phyloP scores from a whole-genome alignment of 208 protist species.

The Acanthamoeba sp. region DNA sequence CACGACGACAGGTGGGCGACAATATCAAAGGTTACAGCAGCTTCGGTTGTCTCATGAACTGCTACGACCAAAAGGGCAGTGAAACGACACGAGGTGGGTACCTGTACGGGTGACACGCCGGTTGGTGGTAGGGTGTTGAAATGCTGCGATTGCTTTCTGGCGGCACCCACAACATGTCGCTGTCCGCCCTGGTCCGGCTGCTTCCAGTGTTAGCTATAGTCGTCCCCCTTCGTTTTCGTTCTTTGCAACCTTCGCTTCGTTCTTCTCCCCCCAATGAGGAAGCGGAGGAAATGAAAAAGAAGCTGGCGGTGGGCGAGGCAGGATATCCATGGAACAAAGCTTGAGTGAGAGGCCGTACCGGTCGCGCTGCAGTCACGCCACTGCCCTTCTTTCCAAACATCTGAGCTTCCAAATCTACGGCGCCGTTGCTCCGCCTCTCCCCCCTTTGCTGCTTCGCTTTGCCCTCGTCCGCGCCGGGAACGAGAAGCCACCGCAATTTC shows the following conservation, averaged over 20 bases:
- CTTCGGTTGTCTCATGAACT: not conserved
- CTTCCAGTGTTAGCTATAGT: no score
- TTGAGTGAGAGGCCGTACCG: not conserved
- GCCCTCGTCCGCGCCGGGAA: no score
- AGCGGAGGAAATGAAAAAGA: no score
- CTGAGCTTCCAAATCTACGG: not conserved
- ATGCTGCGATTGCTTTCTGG: not conserved
- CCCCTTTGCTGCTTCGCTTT: no score
- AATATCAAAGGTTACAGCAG: not conserved
- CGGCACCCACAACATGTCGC: not conserved
- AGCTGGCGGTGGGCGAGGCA: no score
- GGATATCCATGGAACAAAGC: no score
- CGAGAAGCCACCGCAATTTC: no score
- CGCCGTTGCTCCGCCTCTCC: not conserved
- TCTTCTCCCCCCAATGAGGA: no score
- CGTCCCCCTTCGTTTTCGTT: no score
- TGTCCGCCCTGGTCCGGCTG: not conserved
- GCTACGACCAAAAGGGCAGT: not conserved
- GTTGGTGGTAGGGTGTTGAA: not conserved
- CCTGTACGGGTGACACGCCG: not conserved
- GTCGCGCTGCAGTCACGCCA: not conserved
- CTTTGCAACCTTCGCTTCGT: no score
- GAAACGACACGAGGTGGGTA: not conserved
- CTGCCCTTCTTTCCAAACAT: constrained; percentile 59
- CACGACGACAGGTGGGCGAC: not conserved